Conservation (phyloP, 495 filamentous ascomycete genomes). For the Aspergillus incahuasiensis region DNA sequence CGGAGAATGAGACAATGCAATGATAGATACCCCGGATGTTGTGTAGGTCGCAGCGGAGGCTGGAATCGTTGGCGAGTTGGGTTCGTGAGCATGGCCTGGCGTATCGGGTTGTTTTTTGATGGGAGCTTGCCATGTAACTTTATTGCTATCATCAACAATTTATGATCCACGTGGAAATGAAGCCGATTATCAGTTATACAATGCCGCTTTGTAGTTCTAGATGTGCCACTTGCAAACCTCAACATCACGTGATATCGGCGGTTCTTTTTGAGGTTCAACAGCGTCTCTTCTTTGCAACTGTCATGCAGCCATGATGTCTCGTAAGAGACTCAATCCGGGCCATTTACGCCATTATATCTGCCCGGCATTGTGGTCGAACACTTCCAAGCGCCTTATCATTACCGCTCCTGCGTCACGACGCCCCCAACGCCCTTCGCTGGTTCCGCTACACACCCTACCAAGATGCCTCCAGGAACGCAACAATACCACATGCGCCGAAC, state of each 20-base stretch:
- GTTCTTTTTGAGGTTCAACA: not conserved
- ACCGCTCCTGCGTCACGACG: constrained; percentile 13
- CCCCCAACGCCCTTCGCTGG: not conserved
- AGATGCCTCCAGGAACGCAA: constrained; percentile 22
- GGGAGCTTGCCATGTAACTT: constrained; percentile 31
- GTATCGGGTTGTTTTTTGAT: constrained; percentile 42
- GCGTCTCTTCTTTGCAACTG: not conserved
- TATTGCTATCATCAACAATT: constrained; percentile 14
- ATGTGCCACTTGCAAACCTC: not conserved
- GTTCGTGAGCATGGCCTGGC: constrained; percentile 44
- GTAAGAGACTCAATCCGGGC: constrained; percentile 47
- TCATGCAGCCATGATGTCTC: constrained; percentile 37
- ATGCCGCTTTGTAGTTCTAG: not conserved
- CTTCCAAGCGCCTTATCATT: constrained; percentile 13
- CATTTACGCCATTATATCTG: constrained; percentile 66
- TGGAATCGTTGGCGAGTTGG: constrained; percentile 26
- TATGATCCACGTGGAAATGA: constrained; percentile 5
- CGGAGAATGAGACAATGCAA: constrained; percentile 12
- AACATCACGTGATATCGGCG: constrained; percentile 11
- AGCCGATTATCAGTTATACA: not conserved
- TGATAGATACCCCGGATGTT: constrained; percentile 42
- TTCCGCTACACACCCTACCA: constrained; percentile 9
- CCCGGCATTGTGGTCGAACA: constrained; percentile 44
- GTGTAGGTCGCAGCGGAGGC: constrained; percentile 23
- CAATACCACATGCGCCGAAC: constrained; percentile 13